Conservation (phyloP, 345 rosid genomes). For the Bretschneidera sinensis region DNA sequence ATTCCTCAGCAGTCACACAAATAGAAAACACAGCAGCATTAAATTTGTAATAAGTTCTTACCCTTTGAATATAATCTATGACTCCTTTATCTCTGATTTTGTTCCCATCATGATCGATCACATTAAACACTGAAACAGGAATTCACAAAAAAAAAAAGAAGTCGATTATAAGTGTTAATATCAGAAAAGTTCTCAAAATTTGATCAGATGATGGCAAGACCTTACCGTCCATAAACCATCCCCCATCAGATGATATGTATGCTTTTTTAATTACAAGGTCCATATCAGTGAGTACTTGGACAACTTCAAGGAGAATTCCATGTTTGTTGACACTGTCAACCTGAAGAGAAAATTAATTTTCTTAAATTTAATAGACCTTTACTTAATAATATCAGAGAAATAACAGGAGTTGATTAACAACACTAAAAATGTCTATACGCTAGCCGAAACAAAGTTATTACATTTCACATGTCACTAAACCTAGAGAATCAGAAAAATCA, state of each 20-base stretch:
- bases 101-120: constrained; percentile 54
- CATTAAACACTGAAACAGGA: constrained; percentile 67
- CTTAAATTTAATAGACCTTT: not conserved
- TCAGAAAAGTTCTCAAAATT: constrained; percentile 3
- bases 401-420: too few relatives aligned
- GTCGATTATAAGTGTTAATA: not conserved
- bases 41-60: constrained; percentile 26
- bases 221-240: constrained; percentile 94
- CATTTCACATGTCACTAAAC: too few relatives aligned
- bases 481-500: not conserved
- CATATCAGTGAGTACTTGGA: constrained; percentile 85
- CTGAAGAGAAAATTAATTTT: constrained; percentile 31
- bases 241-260: constrained; percentile 83
- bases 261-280: constrained; percentile 83
- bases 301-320: constrained; percentile 83
- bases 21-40: not conserved
- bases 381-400: not conserved
- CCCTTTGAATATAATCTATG: constrained; percentile 56
- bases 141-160: constrained; percentile 5
- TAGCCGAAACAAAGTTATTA: too few relatives aligned
- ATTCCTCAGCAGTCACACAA: not conserved
- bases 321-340: constrained; percentile 80
- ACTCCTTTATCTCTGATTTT: constrained; percentile 63
- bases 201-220: constrained; percentile 9
- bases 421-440: too few relatives aligned